A percentile compares a stretch with the other conserved stretches of the same genome.
phyloP scores from a whole-genome alignment of 371 early-diverging fungal genomes.

The Mortierella sp. region DNA sequence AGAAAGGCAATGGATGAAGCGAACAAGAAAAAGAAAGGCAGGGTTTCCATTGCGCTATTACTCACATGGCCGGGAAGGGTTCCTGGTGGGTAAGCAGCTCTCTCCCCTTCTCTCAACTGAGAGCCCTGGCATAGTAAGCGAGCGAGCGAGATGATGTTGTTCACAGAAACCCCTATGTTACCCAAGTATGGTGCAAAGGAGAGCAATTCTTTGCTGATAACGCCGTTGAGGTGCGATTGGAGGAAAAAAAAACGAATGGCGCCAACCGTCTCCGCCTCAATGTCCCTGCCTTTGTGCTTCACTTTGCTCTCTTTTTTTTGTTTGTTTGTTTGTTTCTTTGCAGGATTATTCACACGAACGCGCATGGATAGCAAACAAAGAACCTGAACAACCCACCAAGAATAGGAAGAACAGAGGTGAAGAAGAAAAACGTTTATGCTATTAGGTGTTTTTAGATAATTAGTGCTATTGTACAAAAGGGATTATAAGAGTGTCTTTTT shows the following conservation, averaged over 20 bases:
- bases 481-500: neutral
- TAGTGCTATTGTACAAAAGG: neutral
- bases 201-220: slow-evolving; percentile 4
- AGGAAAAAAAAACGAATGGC: too few species aligned
- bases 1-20: too few species aligned
- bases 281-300: too few species aligned
- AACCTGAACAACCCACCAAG: neutral
- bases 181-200: slow-evolving; percentile 8
- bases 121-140: neutral
- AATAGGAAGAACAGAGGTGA: neutral
- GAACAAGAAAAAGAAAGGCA: neutral
- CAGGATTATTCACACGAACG: neutral
- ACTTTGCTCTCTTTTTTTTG: too few species aligned
- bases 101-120: neutral
- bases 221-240: too few species aligned
- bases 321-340: neutral
- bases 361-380: neutral
- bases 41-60: neutral
- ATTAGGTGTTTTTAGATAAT: neutral
- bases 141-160: neutral
- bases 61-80: slow-evolving; percentile 4
- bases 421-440: neutral
- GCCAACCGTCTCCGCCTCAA: too few species aligned
- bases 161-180: neutral
- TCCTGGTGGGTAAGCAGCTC: neutral